Conservation (phyloP, 106 monocot genomes). For the Dioscorea alata region DNA sequence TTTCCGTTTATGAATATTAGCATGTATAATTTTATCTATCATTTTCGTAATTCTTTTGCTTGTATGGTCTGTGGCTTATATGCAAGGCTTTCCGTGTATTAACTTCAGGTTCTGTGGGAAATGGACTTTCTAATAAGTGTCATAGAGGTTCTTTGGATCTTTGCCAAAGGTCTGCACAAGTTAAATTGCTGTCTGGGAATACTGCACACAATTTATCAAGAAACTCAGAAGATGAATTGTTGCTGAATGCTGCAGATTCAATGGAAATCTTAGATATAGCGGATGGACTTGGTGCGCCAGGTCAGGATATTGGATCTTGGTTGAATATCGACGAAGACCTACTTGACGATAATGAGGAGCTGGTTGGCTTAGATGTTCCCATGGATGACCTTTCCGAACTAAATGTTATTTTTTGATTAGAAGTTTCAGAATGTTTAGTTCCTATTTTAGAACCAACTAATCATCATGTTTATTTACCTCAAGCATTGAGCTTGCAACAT, state of each 20-base stretch:
- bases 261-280: conserved; percentile 47
- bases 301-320: conserved; percentile 79
- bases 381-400: conserved; percentile 91
- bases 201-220: conserved; percentile 17
- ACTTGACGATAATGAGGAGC: conserved; percentile 37
- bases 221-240: conserved; percentile 39
- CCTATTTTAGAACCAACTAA: conserved; percentile 21
- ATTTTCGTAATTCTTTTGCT: too few species aligned
- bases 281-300: conserved; percentile 48
- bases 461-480: conserved; percentile 12
- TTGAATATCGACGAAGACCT: conserved; percentile 47
- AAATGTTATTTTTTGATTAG: conserved; percentile 57
- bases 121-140: conserved; percentile 24
- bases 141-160: conserved; percentile 32
- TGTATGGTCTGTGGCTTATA: too few species aligned
- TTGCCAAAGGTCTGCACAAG: conserved; percentile 28
- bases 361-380: conserved; percentile 80
- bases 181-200: conserved; percentile 1
- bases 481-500: conserved; percentile 5
- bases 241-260: conserved; percentile 22
- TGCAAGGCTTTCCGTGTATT: too few species aligned
- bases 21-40: too few species aligned
- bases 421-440: conserved; percentile 8
- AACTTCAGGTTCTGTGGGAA: conserved; percentile 8
- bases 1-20: too few species aligned